Evolutionary conservation across 768 basidiomycete species (phyloP).

Genomic region (Exsudoporus frostii): DNA sequence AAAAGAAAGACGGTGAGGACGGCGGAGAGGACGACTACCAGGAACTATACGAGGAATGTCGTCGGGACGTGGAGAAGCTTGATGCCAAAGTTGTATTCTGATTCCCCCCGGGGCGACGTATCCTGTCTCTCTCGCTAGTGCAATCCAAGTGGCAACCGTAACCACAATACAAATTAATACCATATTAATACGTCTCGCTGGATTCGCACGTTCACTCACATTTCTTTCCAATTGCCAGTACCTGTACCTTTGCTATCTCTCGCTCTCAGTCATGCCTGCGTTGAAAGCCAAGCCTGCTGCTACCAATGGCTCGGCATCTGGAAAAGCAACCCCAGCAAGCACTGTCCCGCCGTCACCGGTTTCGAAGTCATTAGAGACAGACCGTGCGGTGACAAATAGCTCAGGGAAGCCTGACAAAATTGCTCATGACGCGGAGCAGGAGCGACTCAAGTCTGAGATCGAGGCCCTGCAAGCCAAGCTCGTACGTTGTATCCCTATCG

Average conservation of each 20-base stretch:
- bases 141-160: not conserved
- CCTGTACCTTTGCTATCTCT: conserved; percentile 2
- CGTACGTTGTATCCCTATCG: conserved; percentile 46
- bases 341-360: conserved; percentile 28
- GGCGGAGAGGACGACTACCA: conserved; percentile 81
- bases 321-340: conserved; percentile 25
- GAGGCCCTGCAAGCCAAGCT: conserved; percentile 76
- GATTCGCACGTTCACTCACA: conserved; percentile 22
- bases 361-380: conserved; percentile 18
- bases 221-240: conserved; percentile 27
- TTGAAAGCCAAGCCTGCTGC: conserved; percentile 56
- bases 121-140: not conserved
- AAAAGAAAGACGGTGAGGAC: conserved; percentile 57
- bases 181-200: not conserved
- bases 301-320: conserved; percentile 44
- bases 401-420: conserved; percentile 81
- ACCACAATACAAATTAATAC: not conserved
- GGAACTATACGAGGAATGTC: conserved; percentile 84
- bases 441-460: conserved; percentile 77
- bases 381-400: conserved; percentile 20
- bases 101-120: conserved; percentile 7
- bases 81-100: conserved; percentile 68
- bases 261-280: conserved; percentile 28
- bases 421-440: conserved; percentile 81
- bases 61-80: conserved; percentile 79